Evolutionary conservation across 768 basidiomycete species (phyloP), one percentile per base, ranked within the genome.

Genomic region (Tylopilus sp.): DNA sequence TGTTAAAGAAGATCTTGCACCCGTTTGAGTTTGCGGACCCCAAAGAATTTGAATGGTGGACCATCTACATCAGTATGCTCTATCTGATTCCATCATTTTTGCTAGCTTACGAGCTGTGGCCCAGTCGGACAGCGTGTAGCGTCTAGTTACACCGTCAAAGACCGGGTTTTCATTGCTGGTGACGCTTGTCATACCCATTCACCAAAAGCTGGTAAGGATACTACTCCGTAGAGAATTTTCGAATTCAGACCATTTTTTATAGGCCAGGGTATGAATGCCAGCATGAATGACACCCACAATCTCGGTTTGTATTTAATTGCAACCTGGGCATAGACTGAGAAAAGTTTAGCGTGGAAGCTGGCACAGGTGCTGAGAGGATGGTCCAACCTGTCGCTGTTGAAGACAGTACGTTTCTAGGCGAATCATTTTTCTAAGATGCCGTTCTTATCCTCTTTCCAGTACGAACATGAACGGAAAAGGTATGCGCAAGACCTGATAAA

Each of bases 231-330:
- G 21, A 13, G 22, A 21, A 40, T 17, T 11, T 2, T 33, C 17
- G 25, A 26, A 35, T 25, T 35, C 20, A 3, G 22, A 40, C 25
- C 18, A 40, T 31, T 50, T 20, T 38, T 44, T 6, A 26, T 28
- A 82, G 82, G 86, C 13, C 86, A 88, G 63, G 86, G 85, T 11
- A 83, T 86, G 85, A 86, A 87, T 57, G 86, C 85, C 8, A 82
- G 82, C 54, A 87, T 88, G 81, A 82, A 80, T 44, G 87, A 88
- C 60, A 77, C 82, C 17, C 86, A 86, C 55, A 88, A 88, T 59
- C 75, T 89, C 21, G 77, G 82, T 78, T 52, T 39, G 68, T 52
- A 6, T 36, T 10, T 38, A 6, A 25, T 3, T 17, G 4, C 10
- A 3, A 48, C 7, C 13, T 12, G 20, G 9, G 78, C 4, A 79